A percentile compares a stretch with the other conserved stretches of the same genome.
Evolutionary conservation across 1,139 yeast genomes (phyloP).

Genomic region (Hansenula lynferdii): DNA sequence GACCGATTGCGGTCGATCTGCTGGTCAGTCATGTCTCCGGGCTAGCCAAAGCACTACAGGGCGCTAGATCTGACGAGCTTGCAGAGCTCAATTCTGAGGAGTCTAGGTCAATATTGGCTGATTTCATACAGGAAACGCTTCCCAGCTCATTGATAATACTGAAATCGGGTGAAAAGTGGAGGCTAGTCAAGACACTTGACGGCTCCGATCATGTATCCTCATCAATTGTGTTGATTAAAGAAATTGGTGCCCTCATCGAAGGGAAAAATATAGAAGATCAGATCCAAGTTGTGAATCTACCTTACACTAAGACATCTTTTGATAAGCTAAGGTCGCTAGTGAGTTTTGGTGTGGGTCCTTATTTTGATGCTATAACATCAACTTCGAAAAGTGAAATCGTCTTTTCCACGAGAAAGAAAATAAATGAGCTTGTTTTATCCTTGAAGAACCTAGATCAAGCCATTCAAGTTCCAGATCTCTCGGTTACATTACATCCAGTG

Average conservation of each 20-base stretch:
- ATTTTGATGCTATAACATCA: constrained; percentile 39
- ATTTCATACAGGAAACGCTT: constrained; percentile 20
- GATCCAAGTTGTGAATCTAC: constrained; percentile 33
- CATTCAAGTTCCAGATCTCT: constrained; percentile 63
- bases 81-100: constrained; percentile 17
- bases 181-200: constrained; percentile 8
- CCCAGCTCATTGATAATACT: constrained; percentile 25
- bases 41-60: constrained; percentile 22
- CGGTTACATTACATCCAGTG: constrained; percentile 47
- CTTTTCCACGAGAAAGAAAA: constrained; percentile 50
- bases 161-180: constrained; percentile 15
- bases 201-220: constrained; percentile 7
- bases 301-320: constrained; percentile 26
- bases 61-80: constrained; percentile 21
- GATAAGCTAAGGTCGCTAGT: constrained; percentile 58
- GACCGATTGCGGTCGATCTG: constrained; percentile 6
- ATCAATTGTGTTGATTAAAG: constrained; percentile 39
- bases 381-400: constrained; percentile 31
- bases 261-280: constrained; percentile 32
- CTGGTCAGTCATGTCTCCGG: constrained; percentile 21
- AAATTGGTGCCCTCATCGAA: constrained; percentile 31
- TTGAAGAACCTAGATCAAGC: constrained; percentile 66
- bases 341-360: constrained; percentile 48
- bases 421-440: constrained; percentile 65
- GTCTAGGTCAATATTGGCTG: constrained; percentile 7